A percentile compares a stretch with the other conserved stretches of the same genome.
Evolutionary conservation across 1,139 yeast species (phyloP).

Genomic region (Candida pseudocylindracea): DNA sequence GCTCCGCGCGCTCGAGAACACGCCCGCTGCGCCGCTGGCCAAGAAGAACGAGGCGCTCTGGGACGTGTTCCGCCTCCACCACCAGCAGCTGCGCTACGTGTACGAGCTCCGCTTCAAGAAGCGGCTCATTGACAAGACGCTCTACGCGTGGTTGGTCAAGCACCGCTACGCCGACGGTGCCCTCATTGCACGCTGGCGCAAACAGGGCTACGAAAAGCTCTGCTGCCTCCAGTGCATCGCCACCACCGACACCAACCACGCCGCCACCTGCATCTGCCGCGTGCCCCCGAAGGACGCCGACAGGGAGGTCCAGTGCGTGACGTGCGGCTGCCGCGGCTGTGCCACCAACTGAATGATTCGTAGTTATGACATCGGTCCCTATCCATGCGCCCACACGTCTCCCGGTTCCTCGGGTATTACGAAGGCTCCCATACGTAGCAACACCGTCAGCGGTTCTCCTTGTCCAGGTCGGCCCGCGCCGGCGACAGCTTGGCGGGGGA

Average conservation of each 20-base stretch:
- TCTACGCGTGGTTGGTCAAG: slow-evolving; percentile 60
- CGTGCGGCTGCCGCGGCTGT: slow-evolving; percentile 84
- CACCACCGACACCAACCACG: slow-evolving; percentile 36
- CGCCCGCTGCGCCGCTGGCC: too few species aligned
- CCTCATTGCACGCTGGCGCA: slow-evolving; percentile 79
- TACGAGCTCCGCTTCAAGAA: slow-evolving; percentile 55
- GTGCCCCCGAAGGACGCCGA: slow-evolving; percentile 37
- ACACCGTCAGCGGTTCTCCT: too few species aligned
- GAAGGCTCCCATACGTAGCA: too few species aligned
- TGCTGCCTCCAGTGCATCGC: slow-evolving; percentile 73
- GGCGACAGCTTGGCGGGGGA: too few species aligned
- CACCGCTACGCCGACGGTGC: slow-evolving; percentile 47
- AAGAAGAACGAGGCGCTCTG: slow-evolving; percentile 35
- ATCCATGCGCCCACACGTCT: too few species aligned
- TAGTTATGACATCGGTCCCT: too few species aligned
- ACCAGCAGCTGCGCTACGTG: slow-evolving; percentile 57
- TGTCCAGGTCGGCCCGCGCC: too few species aligned
- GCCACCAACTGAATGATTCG: slow-evolving; percentile 17
- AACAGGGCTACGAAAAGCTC: slow-evolving; percentile 69
- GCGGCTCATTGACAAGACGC: slow-evolving; percentile 37
- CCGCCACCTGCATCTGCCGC: slow-evolving; percentile 62
- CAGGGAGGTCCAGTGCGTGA: slow-evolving; percentile 33
- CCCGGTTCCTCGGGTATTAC: too few species aligned
- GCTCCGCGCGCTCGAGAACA: too few species aligned
- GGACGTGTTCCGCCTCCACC: slow-evolving; percentile 49